These are phyloP conservation scores for Debaryomyces robertsiae DNA, from an alignment of 1,139 yeast genomes.

Conservation along the genomic window DNA sequence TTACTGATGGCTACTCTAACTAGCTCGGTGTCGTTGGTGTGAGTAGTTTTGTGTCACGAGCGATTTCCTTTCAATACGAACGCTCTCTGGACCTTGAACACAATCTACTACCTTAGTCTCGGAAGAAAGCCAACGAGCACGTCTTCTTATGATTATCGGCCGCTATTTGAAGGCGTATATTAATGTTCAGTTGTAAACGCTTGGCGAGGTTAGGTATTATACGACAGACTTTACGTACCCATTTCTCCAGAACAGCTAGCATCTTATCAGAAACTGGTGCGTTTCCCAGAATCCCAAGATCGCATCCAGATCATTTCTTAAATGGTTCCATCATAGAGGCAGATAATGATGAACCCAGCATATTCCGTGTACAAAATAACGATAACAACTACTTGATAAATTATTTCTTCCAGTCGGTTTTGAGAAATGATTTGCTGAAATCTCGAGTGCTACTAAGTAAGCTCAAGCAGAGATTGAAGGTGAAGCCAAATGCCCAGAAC, in stretches of 20 bases:
- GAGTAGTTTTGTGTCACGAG: too few relatives aligned
- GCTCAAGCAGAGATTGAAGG: conserved; percentile 2
- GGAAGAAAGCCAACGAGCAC: too few relatives aligned
- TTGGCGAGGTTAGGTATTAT: background rate
- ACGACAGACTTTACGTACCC: conserved; percentile 1
- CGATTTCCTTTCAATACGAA: too few relatives aligned
- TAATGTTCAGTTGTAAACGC: conserved; percentile 4
- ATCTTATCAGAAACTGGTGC: background rate
- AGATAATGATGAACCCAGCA: conserved; percentile 1
- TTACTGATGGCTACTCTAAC: too few relatives aligned
- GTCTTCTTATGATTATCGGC: too few relatives aligned
- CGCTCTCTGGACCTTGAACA: too few relatives aligned
- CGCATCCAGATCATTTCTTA: conserved; percentile 8
- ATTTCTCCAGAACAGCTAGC: background rate
- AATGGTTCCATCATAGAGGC: conserved; percentile 9
- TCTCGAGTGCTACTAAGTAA: conserved; percentile 8
- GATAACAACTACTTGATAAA: conserved; percentile 11
- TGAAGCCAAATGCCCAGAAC: conserved; percentile 4
- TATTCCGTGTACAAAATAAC: conserved; percentile 10
- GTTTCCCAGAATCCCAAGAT: conserved; percentile 3
- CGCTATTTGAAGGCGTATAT: conserved; percentile 1
- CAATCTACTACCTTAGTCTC: too few relatives aligned
- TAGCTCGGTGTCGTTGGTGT: too few relatives aligned
- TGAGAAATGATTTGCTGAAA: conserved; percentile 9
- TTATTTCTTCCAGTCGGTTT: conserved; percentile 10